Base-by-base conservation (phyloP, 1,284 basidiomycete species). In the Austroboletus rostrupii region DNA sequence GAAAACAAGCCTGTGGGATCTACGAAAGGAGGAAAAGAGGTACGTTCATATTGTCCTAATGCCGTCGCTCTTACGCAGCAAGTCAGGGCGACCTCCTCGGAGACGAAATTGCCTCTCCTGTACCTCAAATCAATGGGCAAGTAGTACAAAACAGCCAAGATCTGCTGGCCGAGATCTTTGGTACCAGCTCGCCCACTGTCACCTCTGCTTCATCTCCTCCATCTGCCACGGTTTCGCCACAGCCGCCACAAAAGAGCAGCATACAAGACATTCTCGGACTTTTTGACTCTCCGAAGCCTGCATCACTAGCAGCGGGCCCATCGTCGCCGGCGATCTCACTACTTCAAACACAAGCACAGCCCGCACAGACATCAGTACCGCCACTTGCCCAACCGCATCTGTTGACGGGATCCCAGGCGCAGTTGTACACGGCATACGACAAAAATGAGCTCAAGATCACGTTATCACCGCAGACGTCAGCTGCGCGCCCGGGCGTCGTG, bases 1-100 rank as follows among this genome's bases (percentile, higher is more conserved):
- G 94, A 97, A 71, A 90, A 92, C 62, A 92, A 93, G 63, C 88
- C 90, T 35, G 94, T 97, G 23, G 94, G 94, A 5, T 92, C 92
- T 5, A 91, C 93, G 3, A 76, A 82, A 59, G 79, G 77, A 28
- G 81, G 85, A 45, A 88, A 85, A 68, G 89, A 93, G 57, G 86
- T 85, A 59, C 45, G 75, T 59, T 37, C 33, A 50, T 17, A 45
- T 41, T 41, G 43, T 44, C 39, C 40, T 43, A 41, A 50, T 16
- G 37, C 41, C 23, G 48, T 38, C 44, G 35, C 50, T 42, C 46
- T 60, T 32, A 56, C 31, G 5, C 2, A 52, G 80, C 59, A 12
- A 26, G 11, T 14, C 19, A 69, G 72, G 83, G 76, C 10, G 90
- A 94, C 65, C 77, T 95, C 3, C 77, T 94, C 33, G 83, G 83